phyloP scores from a whole-genome alignment of 306 rosid genomes.

The Cicer pinnatifidum region DNA sequence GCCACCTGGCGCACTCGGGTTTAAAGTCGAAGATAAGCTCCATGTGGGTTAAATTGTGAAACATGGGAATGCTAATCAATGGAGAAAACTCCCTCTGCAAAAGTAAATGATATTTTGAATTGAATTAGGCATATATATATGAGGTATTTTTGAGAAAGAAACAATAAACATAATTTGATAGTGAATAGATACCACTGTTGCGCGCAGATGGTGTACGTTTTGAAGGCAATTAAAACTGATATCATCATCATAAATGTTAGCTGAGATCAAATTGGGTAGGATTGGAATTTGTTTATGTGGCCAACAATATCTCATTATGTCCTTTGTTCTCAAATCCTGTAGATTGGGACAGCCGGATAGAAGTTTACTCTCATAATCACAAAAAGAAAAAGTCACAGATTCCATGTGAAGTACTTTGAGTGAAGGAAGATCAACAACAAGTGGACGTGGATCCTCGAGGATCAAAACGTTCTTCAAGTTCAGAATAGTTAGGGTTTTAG shows the following conservation, averaged over 20 bases:
- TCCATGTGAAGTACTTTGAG: background rate
- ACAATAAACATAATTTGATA: no score
- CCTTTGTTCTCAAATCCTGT: background rate
- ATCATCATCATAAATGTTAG: background rate
- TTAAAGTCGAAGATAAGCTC: background rate
- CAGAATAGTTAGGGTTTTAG: background rate
- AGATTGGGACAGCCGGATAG: background rate
- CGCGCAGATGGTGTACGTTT: background rate
- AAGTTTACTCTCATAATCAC: background rate
- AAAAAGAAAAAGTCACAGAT: accelerated
- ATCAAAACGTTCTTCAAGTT: background rate
- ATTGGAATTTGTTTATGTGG: background rate
- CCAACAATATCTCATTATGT: background rate
- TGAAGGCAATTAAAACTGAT: background rate
- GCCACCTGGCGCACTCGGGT: background rate
- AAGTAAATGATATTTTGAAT: background rate
- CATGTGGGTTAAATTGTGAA: background rate
- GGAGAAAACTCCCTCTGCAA: background rate
- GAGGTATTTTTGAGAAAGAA: no score
- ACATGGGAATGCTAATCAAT: background rate
- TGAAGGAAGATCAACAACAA: background rate
- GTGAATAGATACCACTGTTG: no score
- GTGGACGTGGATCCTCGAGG: background rate
- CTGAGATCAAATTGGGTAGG: background rate
- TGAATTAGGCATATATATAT: no score